A percentile compares a stretch with the other conserved stretches of the same genome.
These are phyloP conservation scores for Microcyclospora tardicrescens DNA, from an alignment of 2,329 filamentous ascomycete species.

Conservation along the genomic window DNA sequence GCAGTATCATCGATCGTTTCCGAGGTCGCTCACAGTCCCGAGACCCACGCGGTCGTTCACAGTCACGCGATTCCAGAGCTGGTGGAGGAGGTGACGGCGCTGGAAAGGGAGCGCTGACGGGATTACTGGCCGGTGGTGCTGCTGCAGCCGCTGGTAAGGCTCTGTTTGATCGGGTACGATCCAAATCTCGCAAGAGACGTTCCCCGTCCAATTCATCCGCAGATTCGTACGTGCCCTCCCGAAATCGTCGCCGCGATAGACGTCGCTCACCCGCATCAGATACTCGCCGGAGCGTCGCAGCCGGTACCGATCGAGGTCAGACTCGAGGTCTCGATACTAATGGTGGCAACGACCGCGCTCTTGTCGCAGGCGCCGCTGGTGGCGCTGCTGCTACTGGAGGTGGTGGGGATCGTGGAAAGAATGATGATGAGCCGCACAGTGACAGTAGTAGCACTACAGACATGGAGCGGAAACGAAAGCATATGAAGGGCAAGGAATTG, in stretches of 20 bases:
- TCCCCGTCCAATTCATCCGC: slow-evolving; percentile 34
- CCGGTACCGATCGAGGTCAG: slow-evolving; percentile 21
- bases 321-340: slow-evolving; percentile 27
- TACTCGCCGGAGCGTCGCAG: slow-evolving; percentile 24
- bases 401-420: slow-evolving; percentile 4
- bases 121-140: slow-evolving; percentile 36
- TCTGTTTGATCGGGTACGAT: slow-evolving; percentile 42
- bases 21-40: slow-evolving; percentile 41
- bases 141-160: slow-evolving; percentile 39
- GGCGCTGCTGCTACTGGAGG: slow-evolving; percentile 16
- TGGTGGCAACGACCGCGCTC: slow-evolving; percentile 27
- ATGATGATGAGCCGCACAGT: slow-evolving; percentile 10
- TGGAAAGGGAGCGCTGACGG: slow-evolving; percentile 33
- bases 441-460: slow-evolving; percentile 32
- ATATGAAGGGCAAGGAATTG: slow-evolving; percentile 53
- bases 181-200: slow-evolving; percentile 38
- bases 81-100: slow-evolving; percentile 36
- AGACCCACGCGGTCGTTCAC: slow-evolving; percentile 14
- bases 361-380: slow-evolving; percentile 25
- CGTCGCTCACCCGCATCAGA: slow-evolving; percentile 28
- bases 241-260: slow-evolving; percentile 29
- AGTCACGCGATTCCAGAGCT: slow-evolving; percentile 17
- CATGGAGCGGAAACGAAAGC: slow-evolving; percentile 50
- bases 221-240: slow-evolving; percentile 40
- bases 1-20: slow-evolving; percentile 38